Base-by-base conservation (phyloP, 192 early-diverging fungal species). In the Gryganskiella cystojenkinii region DNA sequence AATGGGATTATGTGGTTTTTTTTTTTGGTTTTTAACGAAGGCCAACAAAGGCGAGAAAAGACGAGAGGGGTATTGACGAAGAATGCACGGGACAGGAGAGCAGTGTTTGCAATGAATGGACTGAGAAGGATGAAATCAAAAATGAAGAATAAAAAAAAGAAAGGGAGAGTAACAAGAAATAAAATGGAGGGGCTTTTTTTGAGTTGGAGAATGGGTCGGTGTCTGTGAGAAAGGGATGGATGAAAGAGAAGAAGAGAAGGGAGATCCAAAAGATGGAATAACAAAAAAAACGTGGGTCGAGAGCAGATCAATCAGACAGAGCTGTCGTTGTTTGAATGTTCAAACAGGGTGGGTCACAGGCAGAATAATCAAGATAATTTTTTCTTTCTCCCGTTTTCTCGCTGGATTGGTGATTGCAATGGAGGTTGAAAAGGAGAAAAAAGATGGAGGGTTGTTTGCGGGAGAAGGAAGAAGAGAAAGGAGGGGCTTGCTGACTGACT, bases 81-180 rank as follows among this genome's bases (percentile, higher is more conserved):
- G 19, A 33, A 50, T 30, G 55, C 55, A 56, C 55, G 55, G 55
- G 55, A 40, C 55, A 56, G 37, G 33, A 22, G n/a, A n/a, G n/a
- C n/a, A n/a, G n/a, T n/a, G n/a, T n/a, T n/a, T n/a, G n/a, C n/a
- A n/a, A 40, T 9, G 37, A 40, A 40, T 40, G 37, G 54, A 56
- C 4, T 25, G 22, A 56, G 34, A 35, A 14, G 15, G 15, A 37
- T 2, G 2, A 35, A 56, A 33, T 34, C 3, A 11, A 62, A 50
- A 62, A 62, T 20, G 46, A 51, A 27, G 31, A 11, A 14, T 22
- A 37, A 30, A 24, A 31, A 31, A 7, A 27, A n/a, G 53, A 55
- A 55, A 55, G 33, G 15, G 20, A 31, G 30, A 17, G 53, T 2
- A 33, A 20, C 14, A 49, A 24, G 27, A 28, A 45, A 49, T 25